A percentile compares a stretch with the other conserved stretches of the same genome.
These are phyloP conservation scores for Rhynchosporium graminicola DNA, from an alignment of 2,329 filamentous ascomycete genomes.

Conservation along the genomic window DNA sequence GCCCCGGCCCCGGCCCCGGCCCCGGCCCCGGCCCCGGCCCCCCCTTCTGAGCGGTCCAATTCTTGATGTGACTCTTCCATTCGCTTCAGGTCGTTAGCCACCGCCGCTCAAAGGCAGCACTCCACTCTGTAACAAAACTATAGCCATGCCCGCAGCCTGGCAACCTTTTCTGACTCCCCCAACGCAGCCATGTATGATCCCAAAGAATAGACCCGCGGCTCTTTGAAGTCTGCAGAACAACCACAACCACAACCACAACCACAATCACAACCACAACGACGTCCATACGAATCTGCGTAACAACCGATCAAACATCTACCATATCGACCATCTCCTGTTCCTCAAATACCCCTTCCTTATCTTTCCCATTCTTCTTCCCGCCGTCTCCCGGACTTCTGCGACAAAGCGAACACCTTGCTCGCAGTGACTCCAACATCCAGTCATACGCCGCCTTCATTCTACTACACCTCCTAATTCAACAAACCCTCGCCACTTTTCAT, in stretches of 20 bases:
- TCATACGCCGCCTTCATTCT: slow-evolving; percentile 21
- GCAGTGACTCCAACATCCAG: slow-evolving; percentile 26
- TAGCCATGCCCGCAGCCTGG: slow-evolving; percentile 29
- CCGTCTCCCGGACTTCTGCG: slow-evolving; percentile 23
- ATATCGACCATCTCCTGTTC: slow-evolving; percentile 8
- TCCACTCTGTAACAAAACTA: slow-evolving; percentile 25
- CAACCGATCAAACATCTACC: slow-evolving; percentile 17
- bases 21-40: too few relatives aligned
- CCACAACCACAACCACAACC: neutral
- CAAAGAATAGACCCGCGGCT: slow-evolving; percentile 37
- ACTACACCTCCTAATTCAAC: slow-evolving; percentile 22
- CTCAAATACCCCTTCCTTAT: slow-evolving; percentile 7
- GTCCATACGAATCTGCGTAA: slow-evolving; percentile 8
- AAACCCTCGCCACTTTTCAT: slow-evolving; percentile 24
- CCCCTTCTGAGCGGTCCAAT: too few relatives aligned
- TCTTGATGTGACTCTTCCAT: slow-evolving; percentile 21
- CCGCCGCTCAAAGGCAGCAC: neutral
- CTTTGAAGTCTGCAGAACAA: slow-evolving; percentile 38
- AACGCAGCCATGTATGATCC: slow-evolving; percentile 38
- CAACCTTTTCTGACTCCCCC: slow-evolving; percentile 23
- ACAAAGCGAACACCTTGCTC: slow-evolving; percentile 29
- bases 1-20: too few relatives aligned
- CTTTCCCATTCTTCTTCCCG: slow-evolving; percentile 10
- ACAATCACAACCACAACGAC: neutral
- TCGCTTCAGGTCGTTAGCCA: slow-evolving; percentile 3